A percentile compares a stretch with the other conserved stretches of the same genome.
Conservation (phyloP, 1,284 basidiomycete genomes). For the Papiliotrema nemorosa region DNA sequence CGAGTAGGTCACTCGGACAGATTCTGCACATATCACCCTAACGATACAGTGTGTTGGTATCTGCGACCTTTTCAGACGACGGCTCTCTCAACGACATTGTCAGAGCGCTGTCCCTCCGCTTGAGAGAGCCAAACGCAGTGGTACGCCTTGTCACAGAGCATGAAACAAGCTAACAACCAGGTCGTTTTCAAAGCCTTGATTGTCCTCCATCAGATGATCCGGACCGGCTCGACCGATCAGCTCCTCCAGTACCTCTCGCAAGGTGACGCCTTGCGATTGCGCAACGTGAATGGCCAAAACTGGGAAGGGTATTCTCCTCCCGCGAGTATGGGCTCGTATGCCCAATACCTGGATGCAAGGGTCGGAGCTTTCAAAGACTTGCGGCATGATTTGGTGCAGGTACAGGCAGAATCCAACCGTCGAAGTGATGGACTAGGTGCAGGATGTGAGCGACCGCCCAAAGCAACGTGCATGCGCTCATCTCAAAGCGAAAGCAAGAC, state of each 20-base stretch:
- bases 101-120: conserved; percentile 73
- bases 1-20: not conserved
- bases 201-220: conserved; percentile 91
- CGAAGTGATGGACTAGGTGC: conserved; percentile 49
- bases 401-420: conserved; percentile 83
- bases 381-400: conserved; percentile 87
- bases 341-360: conserved; percentile 81
- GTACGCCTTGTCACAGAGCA: too few species aligned
- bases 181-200: conserved; percentile 95
- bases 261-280: conserved; percentile 71
- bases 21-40: too few species aligned
- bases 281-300: conserved; percentile 66
- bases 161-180: conserved; percentile 51
- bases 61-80: conserved; percentile 89
- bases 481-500: conserved; percentile 53
- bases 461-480: not conserved
- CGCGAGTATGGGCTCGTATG: conserved; percentile 81
- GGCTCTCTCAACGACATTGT: conserved; percentile 88
- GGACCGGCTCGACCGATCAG: conserved; percentile 88
- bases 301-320: conserved; percentile 67
- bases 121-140: conserved; percentile 84
- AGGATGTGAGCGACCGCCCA: conserved; percentile 28
- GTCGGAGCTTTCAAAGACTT: conserved; percentile 87
- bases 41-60: conserved; percentile 93
- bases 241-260: conserved; percentile 77